phyloP scores from a whole-genome alignment of 805 yeast species.

The Metschnikowia cubensis region DNA sequence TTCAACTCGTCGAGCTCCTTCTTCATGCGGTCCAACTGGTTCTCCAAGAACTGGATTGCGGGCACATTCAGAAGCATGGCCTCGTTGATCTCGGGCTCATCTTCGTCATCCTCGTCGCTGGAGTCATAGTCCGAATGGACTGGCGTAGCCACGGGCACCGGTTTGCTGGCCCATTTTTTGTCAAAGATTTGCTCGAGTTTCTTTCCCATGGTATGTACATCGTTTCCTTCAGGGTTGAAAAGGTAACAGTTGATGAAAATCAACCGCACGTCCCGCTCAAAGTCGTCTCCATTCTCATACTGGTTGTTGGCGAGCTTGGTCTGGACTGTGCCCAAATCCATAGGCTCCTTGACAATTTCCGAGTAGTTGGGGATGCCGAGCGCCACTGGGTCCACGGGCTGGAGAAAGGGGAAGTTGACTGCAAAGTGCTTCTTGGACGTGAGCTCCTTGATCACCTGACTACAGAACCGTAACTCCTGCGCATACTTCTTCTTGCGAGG shows the following conservation, averaged over 20 bases:
- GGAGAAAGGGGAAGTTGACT: slow-evolving; percentile 84
- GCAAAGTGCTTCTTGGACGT: slow-evolving; percentile 77
- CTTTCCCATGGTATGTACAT: slow-evolving; percentile 94
- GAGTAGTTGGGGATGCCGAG: slow-evolving; percentile 86
- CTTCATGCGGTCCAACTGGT: slow-evolving; percentile 81
- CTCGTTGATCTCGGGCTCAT: slow-evolving; percentile 55
- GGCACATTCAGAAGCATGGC: slow-evolving; percentile 67
- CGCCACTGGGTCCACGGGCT: slow-evolving; percentile 94
- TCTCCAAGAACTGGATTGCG: slow-evolving; percentile 84
- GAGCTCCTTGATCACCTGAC: slow-evolving; percentile 76
- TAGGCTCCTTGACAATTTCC: slow-evolving; percentile 84
- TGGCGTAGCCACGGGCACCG: slow-evolving; percentile 63
- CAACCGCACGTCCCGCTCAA: slow-evolving; percentile 75
- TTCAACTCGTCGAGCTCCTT: slow-evolving; percentile 79
- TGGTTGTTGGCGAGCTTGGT: slow-evolving; percentile 79
- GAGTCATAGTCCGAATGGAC: slow-evolving; percentile 45
- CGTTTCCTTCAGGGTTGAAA: slow-evolving; percentile 96
- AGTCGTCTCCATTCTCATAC: slow-evolving; percentile 84
- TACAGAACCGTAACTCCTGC: slow-evolving; percentile 83
- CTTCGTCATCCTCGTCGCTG: slow-evolving; percentile 48
- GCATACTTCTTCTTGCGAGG: slow-evolving; percentile 91
- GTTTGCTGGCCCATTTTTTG: slow-evolving; percentile 75
- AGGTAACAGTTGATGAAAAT: slow-evolving; percentile 86
- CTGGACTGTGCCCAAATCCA: slow-evolving; percentile 88
- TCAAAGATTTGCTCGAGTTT: slow-evolving; percentile 82